Evolutionary conservation across 805 yeast genomes (phyloP).

Genomic region (Saccharomyces mikatae): DNA sequence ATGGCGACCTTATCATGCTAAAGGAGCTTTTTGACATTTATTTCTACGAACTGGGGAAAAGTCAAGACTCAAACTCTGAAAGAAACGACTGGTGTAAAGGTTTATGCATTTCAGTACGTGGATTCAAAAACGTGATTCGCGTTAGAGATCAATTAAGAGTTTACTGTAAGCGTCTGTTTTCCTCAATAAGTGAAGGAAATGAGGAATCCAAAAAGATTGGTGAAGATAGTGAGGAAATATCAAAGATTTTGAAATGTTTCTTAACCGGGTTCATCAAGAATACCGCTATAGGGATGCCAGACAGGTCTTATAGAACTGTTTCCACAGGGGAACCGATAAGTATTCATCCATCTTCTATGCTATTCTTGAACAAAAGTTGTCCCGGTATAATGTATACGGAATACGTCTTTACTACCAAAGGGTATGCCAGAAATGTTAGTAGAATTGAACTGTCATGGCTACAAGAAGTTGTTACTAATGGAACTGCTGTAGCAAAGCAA

Average conservation of each 20-base stretch:
- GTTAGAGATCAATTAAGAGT: constrained; percentile 61
- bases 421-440: constrained; percentile 86
- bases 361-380: constrained; percentile 64
- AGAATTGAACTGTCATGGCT: constrained; percentile 78
- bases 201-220: constrained; percentile 9
- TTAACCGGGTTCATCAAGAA: constrained; percentile 76
- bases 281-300: constrained; percentile 92
- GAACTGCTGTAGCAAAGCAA: constrained; percentile 13
- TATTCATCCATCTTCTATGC: constrained; percentile 81
- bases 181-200: constrained; percentile 2
- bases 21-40: constrained; percentile 67
- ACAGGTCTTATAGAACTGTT: constrained; percentile 82
- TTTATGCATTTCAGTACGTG: constrained; percentile 65
- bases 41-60: constrained; percentile 13
- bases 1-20: constrained; percentile 78
- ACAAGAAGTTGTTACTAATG: constrained; percentile 52
- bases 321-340: constrained; percentile 76
- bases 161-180: constrained; percentile 16
- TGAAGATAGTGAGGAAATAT: constrained; percentile 27
- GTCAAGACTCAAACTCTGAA: constrained; percentile 42
- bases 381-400: constrained; percentile 94
- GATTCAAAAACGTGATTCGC: constrained; percentile 66
- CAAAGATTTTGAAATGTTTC: constrained; percentile 65
- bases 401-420: constrained; percentile 85
- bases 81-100: constrained; percentile 78